Base-by-base conservation (phyloP, 1,139 yeast genomes). In the Debaryomyces psychrophilus region DNA sequence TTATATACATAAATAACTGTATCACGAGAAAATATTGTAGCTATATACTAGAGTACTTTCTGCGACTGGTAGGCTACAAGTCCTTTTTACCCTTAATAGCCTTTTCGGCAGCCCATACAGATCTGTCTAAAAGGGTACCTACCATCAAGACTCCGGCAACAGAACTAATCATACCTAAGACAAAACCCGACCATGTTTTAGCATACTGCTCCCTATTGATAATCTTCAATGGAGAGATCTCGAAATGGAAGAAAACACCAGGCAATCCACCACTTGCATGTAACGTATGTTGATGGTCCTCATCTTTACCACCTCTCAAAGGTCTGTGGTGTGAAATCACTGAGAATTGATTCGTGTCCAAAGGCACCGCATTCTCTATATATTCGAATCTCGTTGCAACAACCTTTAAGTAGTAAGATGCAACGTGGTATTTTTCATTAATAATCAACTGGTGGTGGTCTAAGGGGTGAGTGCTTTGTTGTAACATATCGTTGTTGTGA, bases 61-160 rank as follows among this genome's bases (percentile, higher is more conserved):
- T 20, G 22, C 4, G 22, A 20, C n/a, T 4, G 22, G 22, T 5
- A 4, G 22, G 41, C 54, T 62, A 74, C 47, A 69, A 44, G 49
- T 73, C 74, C 60, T 93, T 92, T 67, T 90, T 89, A 25, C 87
- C 83, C 65, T 82, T 78, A 31, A 92, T 69, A 8, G 85, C 90
- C 63, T 82, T 82, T 62, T 90, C 93, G 1, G 97, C 97, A 18
- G 88, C 95, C 82, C 90, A 90, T 8, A 90, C 87, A 2, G 95
- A 84, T 52, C 92, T 79, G 64, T 93, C 99, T 41, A 92, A 67
- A 38, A 92, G 81, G 0, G 97, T 86, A 6, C 96, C 98, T 17
- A 93, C 92, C 45, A 97, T 93, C 50, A 93, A 74, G 8, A 93
- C 93, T 35, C 98, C 98, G 8, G 98, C 98, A 39, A 92, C 79